Percentiles rank a stretch among this genome's conserved stretches.
phyloP scores from a whole-genome alignment of 352 stramenopile genomes.

The Globisporangium recalcitrans region DNA sequence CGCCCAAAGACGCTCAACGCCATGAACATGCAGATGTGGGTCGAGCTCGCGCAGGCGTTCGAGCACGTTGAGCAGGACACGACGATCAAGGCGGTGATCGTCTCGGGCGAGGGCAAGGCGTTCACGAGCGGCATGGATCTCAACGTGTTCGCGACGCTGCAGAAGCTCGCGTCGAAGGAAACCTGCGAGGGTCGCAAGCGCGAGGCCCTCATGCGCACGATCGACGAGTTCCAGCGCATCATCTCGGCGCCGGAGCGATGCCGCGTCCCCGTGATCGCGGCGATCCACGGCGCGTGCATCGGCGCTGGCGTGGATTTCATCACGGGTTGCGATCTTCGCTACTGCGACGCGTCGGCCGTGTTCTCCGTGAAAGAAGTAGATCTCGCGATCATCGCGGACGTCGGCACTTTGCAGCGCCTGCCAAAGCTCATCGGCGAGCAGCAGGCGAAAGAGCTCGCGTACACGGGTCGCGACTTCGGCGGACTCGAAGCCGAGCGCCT shows the following conservation, averaged over 20 bases:
- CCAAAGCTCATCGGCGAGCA: slow-evolving; percentile 83
- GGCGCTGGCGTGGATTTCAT: slow-evolving; percentile 86
- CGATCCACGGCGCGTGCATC: slow-evolving; percentile 77
- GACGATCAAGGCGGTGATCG: slow-evolving; percentile 67
- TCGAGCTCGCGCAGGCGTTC: slow-evolving; percentile 68
- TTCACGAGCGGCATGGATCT: slow-evolving; percentile 90
- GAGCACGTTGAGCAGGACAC: slow-evolving; percentile 55
- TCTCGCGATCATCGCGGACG: slow-evolving; percentile 84
- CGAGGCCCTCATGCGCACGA: slow-evolving; percentile 72
- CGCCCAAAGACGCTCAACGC: slow-evolving; percentile 82
- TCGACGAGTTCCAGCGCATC: slow-evolving; percentile 78
- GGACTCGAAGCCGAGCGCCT: slow-evolving; percentile 69
- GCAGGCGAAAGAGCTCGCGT: slow-evolving; percentile 80
- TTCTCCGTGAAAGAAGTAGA: slow-evolving; percentile 89
- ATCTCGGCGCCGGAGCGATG: slow-evolving; percentile 82
- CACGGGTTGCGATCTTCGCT: slow-evolving; percentile 82
- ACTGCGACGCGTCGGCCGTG: slow-evolving; percentile 72
- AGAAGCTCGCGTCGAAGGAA: slow-evolving; percentile 50
- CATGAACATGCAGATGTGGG: slow-evolving; percentile 90
- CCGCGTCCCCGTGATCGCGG: slow-evolving; percentile 81
- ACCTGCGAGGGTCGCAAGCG: slow-evolving; percentile 77
- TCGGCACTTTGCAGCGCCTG: slow-evolving; percentile 84
- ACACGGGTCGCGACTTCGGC: slow-evolving; percentile 77
- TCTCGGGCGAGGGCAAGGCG: slow-evolving; percentile 69
- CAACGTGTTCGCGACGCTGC: slow-evolving; percentile 76